Evolutionary conservation across 2,329 filamentous ascomycete genomes (phyloP), one percentile per base, ranked within the genome.

Genomic region (Botrytis hyacinthi): DNA sequence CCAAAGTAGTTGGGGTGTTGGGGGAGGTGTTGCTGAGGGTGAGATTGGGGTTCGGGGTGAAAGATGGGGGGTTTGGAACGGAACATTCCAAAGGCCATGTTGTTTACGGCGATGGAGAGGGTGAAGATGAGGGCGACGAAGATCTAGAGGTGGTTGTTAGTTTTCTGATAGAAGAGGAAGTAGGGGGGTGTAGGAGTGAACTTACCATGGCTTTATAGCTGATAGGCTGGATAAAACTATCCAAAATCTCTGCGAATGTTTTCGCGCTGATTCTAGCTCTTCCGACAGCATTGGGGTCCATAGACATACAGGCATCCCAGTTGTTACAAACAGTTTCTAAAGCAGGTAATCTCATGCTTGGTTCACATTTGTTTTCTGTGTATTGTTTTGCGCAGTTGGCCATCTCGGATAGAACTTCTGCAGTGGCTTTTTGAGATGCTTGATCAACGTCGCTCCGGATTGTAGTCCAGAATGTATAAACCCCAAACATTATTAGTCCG

Each of bases 211-310:
- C 88, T 82, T 98, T 98, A 82, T 93, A 92, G 76, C 92, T 94
- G 82, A 98, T 95, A 9, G 93, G 91, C 78, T 97, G 94, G 7
- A 97, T 91, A 81, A 98, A 98, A 79, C 92, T 92, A 81, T 98
- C 98, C 82, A 98, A 91, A 59, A 99, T 97, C 80, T 94, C 90
- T 0, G 95, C 95, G 80, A 98, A 92, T 40, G 95, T 96, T 80
- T 93, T 92, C 8, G 94, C 95, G 29, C 92, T 93, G 57, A 97
- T 90, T 79, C 91, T 92, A 60, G 95, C 92, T 54, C 91, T 87
- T 77, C 93, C 94, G 73, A 97, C 90, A 73, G 90, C 89, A 62
- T 90, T 87, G 0, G 94, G 91, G 79, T 98, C 93, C 76, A 91
- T 89, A 76, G 91, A 90, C 93, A 97, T 97, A 83, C 96, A 98